phyloP scores from a whole-genome alignment of 495 filamentous ascomycete species.

The Podospora fimiseda region DNA sequence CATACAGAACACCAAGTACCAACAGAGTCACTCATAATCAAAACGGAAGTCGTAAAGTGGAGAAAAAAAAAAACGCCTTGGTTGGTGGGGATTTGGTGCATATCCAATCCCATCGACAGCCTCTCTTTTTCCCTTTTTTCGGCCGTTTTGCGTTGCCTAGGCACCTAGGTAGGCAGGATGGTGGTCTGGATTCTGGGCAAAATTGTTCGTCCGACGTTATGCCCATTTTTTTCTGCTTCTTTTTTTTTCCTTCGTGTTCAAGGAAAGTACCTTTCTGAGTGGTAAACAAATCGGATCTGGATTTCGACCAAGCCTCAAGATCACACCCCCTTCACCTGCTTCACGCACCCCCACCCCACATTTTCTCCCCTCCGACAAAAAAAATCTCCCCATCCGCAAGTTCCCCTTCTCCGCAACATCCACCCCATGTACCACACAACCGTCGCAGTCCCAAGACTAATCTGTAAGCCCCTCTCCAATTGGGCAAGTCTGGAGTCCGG shows the following conservation, averaged over 20 bases:
- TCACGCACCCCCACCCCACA: conserved; percentile 12
- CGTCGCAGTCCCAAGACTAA: conserved; percentile 12
- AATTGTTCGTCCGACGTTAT: conserved; percentile 12
- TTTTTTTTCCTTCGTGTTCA: conserved; percentile 10
- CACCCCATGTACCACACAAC: conserved; percentile 26
- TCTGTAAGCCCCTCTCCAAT: conserved; percentile 12
- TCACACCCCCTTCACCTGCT: conserved; percentile 13
- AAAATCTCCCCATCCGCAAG: conserved; percentile 19
- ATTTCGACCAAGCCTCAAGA: conserved; percentile 17
- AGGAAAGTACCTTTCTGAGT: conserved; percentile 16
- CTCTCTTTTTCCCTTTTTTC: conserved; percentile 2
- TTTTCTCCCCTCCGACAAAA: conserved; percentile 14
- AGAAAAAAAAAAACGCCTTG: not conserved
- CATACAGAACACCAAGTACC: too few species aligned
- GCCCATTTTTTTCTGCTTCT: not conserved
- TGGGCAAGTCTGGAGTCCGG: conserved; percentile 17
- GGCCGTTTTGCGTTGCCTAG: not conserved
- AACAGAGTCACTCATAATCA: too few species aligned
- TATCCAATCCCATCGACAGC: conserved; percentile 12
- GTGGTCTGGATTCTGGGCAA: too few species aligned
- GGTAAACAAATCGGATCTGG: conserved; percentile 21
- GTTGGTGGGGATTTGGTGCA: not conserved
- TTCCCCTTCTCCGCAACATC: conserved; percentile 22
- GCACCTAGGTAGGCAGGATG: too few species aligned
- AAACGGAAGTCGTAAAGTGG: not conserved